Evolutionary conservation across 768 basidiomycete species (phyloP).

Genomic region (Amanita rubescens): DNA sequence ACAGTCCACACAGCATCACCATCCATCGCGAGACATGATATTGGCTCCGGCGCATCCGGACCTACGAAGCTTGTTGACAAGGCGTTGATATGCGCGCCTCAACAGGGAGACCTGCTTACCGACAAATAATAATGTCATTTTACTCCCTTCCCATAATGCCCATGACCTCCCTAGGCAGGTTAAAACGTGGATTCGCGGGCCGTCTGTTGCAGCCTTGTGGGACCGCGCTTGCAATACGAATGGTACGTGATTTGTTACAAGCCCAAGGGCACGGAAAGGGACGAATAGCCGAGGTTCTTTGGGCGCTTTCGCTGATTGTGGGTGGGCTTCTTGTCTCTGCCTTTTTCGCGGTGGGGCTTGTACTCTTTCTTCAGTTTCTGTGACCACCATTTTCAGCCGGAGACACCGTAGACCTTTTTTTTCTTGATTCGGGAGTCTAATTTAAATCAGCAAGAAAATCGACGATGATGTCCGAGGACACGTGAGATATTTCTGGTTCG

Average conservation of each 20-base stretch:
- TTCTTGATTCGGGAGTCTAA: not conserved
- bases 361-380: not conserved
- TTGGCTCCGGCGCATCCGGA: constrained; percentile 68
- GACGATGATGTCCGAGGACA: not conserved
- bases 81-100: not conserved
- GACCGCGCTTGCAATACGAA: constrained; percentile 83
- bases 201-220: constrained; percentile 77
- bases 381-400: not conserved
- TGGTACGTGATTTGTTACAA: constrained; percentile 86
- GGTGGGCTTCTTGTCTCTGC: constrained; percentile 28
- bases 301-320: constrained; percentile 12
- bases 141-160: constrained; percentile 95
- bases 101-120: constrained; percentile 47
- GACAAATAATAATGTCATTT: constrained; percentile 88
- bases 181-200: constrained; percentile 75
- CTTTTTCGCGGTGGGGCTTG: constrained; percentile 45
- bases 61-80: constrained; percentile 38
- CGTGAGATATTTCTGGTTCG: not conserved
- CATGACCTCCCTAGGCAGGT: constrained; percentile 86
- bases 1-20: constrained; percentile 83
- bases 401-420: too few species aligned
- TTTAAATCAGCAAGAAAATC: too few species aligned
- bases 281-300: constrained; percentile 63
- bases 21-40: constrained; percentile 73
- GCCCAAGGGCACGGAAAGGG: constrained; percentile 93